A percentile compares a stretch with the other conserved stretches of the same genome.
These are phyloP conservation scores for Physcia stellaris DNA, from an alignment of 495 filamentous ascomycete genomes.

Conservation along the genomic window DNA sequence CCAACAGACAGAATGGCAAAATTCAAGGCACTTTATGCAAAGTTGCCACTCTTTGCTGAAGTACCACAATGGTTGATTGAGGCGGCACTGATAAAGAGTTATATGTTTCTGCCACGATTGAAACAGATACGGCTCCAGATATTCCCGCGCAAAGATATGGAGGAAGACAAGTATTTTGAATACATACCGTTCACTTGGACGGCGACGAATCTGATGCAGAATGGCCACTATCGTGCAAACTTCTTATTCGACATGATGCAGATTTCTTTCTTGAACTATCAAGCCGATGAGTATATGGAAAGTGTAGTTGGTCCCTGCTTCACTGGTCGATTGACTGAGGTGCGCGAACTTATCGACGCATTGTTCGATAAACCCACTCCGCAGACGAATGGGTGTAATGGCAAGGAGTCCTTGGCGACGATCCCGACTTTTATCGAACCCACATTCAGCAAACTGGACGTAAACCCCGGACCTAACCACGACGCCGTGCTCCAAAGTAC, in stretches of 20 bases:
- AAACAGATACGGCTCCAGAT: conserved; percentile 10
- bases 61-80: conserved; percentile 16
- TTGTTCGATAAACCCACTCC: not conserved
- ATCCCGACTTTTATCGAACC: not conserved
- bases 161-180: conserved; percentile 26
- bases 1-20: not conserved
- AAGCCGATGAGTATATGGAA: conserved; percentile 31
- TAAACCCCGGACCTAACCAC: not conserved
- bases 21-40: conserved; percentile 9
- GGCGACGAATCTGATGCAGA: not conserved
- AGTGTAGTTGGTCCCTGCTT: conserved; percentile 15
- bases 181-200: conserved; percentile 21
- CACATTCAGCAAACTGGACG: not conserved
- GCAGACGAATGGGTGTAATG: not conserved
- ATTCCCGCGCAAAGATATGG: conserved; percentile 13
- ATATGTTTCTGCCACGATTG: conserved; percentile 13
- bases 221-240: not conserved
- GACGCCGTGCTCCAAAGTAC: too few species aligned
- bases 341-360: not conserved
- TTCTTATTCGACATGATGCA: conserved; percentile 28
- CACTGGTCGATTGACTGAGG: not conserved
- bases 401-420: not conserved
- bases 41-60: conserved; percentile 14
- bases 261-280: conserved; percentile 25
- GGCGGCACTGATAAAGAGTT: conserved; percentile 17